Base-by-base conservation (phyloP, 163 green algal genomes). In the Scenedesmus sp. region DNA sequence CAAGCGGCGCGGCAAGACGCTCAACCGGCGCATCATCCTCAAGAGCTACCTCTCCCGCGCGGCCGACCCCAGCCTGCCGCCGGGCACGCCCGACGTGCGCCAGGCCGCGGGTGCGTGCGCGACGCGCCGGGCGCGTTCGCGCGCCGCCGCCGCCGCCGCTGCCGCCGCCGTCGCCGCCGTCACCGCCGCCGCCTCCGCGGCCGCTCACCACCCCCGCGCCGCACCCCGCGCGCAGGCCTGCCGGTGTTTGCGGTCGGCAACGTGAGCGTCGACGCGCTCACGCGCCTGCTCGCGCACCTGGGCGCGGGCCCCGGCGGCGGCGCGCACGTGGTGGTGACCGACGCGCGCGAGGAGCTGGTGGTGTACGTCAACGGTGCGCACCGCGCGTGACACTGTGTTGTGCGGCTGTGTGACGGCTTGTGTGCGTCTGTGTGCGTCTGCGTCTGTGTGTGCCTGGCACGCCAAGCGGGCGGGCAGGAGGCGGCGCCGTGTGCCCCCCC, bases 21-120 rank as follows among this genome's bases (percentile, higher is more conserved):
- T 98, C 33, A 92, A 86, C 15, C 82, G 86, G 18, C 85, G 88
- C 56, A 96, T 93, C 76, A 97, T 98, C 83, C 89, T 98, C 53
- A 98, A 97, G 83, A 88, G 77, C 15, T 95, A 93, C 82, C 70
- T 87, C 51, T 72, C 88, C 29, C 64, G 84, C 17, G 51, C 77
- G 58, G 17, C 54, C 28, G 57, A 76, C 82, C 57, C 56, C 18
- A 34, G 33, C 26, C 33, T 67, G 53, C 65, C 77, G 33, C 63
- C 47, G 4, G 70, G 70, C 33, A 70, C 77, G 18, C 77, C 58
- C 20, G 75, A 86, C 62, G 45, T 85, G 26, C 67, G 64, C 29
- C 64, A 88, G 70, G 79, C 78, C 33, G 64, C 65, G 39, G 81
- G 69, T 77, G 42, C 5, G 63, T 10, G 10, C 51, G 20, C 51